A percentile compares a stretch with the other conserved stretches of the same genome.
Evolutionary conservation across 257 asterid species (phyloP).

Genomic region (Capsicum pubescens): DNA sequence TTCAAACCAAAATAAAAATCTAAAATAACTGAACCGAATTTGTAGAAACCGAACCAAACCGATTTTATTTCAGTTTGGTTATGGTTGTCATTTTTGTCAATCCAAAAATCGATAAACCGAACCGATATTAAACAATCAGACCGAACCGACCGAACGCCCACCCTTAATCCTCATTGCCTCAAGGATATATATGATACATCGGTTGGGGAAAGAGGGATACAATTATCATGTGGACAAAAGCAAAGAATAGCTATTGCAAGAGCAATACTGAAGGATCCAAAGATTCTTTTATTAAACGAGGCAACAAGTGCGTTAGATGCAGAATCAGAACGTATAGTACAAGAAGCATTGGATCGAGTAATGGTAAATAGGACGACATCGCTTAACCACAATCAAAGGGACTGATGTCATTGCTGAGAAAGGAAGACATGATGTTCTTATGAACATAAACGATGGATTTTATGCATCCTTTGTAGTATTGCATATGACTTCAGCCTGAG

Average conservation of each 20-base stretch:
- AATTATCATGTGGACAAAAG: slow-evolving; percentile 78
- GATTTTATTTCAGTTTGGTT: too few species aligned
- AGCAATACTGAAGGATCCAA: slow-evolving; percentile 68
- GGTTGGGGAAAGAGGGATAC: slow-evolving; percentile 24
- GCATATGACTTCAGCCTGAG: slow-evolving; percentile 45
- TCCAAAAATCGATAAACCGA: too few species aligned
- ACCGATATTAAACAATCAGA: too few species aligned
- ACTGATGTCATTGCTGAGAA: slow-evolving; percentile 69
- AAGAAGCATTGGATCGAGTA: slow-evolving; percentile 46
- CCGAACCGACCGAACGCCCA: too few species aligned
- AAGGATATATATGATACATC: too few species aligned
- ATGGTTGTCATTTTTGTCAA: too few species aligned
- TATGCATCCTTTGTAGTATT: slow-evolving; percentile 76
- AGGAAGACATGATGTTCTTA: slow-evolving; percentile 67
- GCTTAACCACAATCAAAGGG: slow-evolving; percentile 63
- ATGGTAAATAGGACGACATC: slow-evolving; percentile 72
- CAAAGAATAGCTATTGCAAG: slow-evolving; percentile 76
- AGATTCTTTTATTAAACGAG: slow-evolving; percentile 57
- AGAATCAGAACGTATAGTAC: too few species aligned
- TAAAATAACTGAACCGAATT: too few species aligned
- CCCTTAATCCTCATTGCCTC: too few species aligned
- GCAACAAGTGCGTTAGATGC: too few species aligned
- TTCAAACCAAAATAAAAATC: too few species aligned
- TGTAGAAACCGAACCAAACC: too few species aligned
- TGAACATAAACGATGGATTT: slow-evolving; percentile 60